Base-by-base conservation (phyloP, 768 basidiomycete species). In the Rhizopogon salebrosus region DNA sequence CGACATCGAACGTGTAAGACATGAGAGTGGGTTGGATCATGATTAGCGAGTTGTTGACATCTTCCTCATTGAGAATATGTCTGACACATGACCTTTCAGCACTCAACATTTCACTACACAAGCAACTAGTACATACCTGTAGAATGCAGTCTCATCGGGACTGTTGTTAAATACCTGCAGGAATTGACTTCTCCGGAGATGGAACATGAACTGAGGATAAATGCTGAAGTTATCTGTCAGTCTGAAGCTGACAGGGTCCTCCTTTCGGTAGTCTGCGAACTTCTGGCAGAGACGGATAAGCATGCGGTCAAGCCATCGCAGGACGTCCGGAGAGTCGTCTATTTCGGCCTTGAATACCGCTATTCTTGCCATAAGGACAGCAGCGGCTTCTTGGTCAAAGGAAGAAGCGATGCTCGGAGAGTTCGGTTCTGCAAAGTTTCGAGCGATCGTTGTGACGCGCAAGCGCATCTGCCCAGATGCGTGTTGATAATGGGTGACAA, bases 121-220 rank as follows among this genome's bases (percentile, higher is more conserved):
- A n/a, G 18, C 1, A 14, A 26, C n/a, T 34, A 7, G 4, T 9
- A 60, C 83, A 60, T 49, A 87, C 93, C 95, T 80, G 70, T 98
- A 98, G 78, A 95, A 98, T 13, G 95, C 97, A 18, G 95, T 98
- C 75, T 99, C 97, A 68, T 99, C 97, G 7, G 97, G 97, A 78
- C 92, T 95, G 77, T 98, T 99, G 72, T 98, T 98, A 74, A 98
- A 98, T 51, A 98, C 95, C 72, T 99, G 97, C 67, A 99, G 76
- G 77, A 99, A 98, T 72, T 98, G 95, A 79, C 91, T 93, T 67
- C 97, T 77, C 54, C 95, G 80, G 56, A 99, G 71, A 72, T 99
- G 97, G 85, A 98, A 99, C 97, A 98, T 99, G 77, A 99, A 99
- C 66, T 98, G 97, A 14, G 97, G 97, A 69, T 99, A 99, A 62